Evolutionary conservation across 1,139 yeast genomes (phyloP).

Genomic region (Tardiomyces digboiensis): DNA sequence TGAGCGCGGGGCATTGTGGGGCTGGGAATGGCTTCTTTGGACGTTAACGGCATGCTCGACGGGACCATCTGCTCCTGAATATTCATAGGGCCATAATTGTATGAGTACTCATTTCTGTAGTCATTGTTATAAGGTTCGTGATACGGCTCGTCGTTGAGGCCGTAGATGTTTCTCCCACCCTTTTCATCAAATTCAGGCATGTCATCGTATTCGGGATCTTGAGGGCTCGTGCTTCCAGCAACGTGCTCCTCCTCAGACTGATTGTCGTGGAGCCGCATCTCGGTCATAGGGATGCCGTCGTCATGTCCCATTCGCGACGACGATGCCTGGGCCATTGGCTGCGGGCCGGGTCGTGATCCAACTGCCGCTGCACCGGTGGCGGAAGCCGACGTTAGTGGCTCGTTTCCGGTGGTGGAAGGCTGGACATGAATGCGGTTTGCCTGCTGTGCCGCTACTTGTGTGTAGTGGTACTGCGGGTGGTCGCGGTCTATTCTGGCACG

Average conservation of each 20-base stretch:
- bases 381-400: constrained; percentile 36
- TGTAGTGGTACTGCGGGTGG: constrained; percentile 71
- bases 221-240: constrained; percentile 6
- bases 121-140: not conserved
- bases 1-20: constrained; percentile 6
- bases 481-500: constrained; percentile 56
- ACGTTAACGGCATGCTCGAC: constrained; percentile 1
- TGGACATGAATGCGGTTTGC: constrained; percentile 48
- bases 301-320: not conserved
- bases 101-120: constrained; percentile 16
- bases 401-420: constrained; percentile 69
- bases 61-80: constrained; percentile 1
- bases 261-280: constrained; percentile 8
- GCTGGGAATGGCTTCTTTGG: constrained; percentile 2
- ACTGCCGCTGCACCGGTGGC: not conserved
- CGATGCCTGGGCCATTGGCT: not conserved
- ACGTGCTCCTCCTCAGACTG: not conserved
- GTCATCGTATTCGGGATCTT: constrained; percentile 6
- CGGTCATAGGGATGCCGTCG: constrained; percentile 10
- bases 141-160: constrained; percentile 46
- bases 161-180: constrained; percentile 46
- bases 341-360: not conserved
- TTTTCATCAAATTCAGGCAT: constrained; percentile 14
- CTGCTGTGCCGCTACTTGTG: constrained; percentile 64
- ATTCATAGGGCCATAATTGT: constrained; percentile 5